phyloP scores from a whole-genome alignment of 2,329 filamentous ascomycete species.

The Westerdykella ornata region DNA sequence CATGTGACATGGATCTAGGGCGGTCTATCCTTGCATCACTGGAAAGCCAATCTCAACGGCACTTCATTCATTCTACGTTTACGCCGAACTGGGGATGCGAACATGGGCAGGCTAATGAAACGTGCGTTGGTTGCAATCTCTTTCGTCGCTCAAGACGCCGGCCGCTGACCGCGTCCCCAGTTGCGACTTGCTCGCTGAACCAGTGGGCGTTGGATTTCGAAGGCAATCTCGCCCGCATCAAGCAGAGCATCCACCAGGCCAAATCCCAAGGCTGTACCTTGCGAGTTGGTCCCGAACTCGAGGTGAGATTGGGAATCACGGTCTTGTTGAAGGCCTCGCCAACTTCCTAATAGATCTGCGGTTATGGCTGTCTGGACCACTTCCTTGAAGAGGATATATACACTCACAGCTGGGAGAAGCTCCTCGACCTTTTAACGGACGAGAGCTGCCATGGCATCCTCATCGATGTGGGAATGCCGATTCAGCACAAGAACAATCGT shows the following conservation, averaged over 20 bases:
- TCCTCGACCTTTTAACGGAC: slow-evolving; percentile 55
- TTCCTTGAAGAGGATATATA: slow-evolving; percentile 35
- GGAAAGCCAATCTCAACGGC: neutral
- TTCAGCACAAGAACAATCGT: slow-evolving; percentile 55
- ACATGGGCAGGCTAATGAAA: slow-evolving; percentile 11
- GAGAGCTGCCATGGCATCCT: slow-evolving; percentile 55
- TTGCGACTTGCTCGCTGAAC: slow-evolving; percentile 28
- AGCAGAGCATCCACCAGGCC: slow-evolving; percentile 54
- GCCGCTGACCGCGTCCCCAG: slow-evolving; percentile 1
- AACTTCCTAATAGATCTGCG: slow-evolving; percentile 19
- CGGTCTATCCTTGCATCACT: no score
- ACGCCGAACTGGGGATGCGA: neutral
- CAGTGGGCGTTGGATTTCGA: slow-evolving; percentile 34
- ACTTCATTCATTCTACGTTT: neutral
- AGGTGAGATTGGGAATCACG: slow-evolving; percentile 39
- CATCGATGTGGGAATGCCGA: slow-evolving; percentile 47
- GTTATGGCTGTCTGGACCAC: slow-evolving; percentile 14
- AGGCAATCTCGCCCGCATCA: slow-evolving; percentile 58
- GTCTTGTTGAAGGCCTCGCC: neutral
- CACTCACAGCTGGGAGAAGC: slow-evolving; percentile 49
- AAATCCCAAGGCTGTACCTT: slow-evolving; percentile 56
- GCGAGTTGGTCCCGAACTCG: slow-evolving; percentile 47
- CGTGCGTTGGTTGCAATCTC: neutral
- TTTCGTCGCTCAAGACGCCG: neutral
- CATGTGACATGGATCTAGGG: no score